Conservation (phyloP, 2,329 filamentous ascomycete genomes). For the Grosmannia huntii region DNA sequence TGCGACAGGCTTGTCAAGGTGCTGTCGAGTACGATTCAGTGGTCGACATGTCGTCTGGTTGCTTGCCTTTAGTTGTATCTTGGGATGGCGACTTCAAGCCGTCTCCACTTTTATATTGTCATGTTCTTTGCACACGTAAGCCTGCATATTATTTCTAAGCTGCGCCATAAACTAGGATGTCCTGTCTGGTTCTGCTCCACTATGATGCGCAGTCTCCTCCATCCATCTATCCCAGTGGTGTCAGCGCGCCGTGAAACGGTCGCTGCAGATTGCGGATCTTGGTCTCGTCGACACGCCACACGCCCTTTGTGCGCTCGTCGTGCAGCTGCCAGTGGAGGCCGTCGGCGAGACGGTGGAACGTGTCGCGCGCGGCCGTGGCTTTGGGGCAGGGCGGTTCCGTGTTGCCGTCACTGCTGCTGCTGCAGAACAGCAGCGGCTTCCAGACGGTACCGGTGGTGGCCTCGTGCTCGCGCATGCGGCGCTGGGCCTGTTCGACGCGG, state of each 20-base stretch:
- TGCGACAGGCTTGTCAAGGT: not conserved
- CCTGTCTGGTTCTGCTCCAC: too few species aligned
- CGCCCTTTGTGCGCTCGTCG: slow-evolving; percentile 24
- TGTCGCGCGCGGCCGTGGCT: slow-evolving; percentile 13
- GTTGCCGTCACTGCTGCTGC: slow-evolving; percentile 7
- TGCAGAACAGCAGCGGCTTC: slow-evolving; percentile 26
- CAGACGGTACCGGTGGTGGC: slow-evolving; percentile 31
- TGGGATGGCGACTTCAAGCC: too few species aligned
- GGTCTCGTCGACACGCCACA: slow-evolving; percentile 22
- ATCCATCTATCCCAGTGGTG: slow-evolving; percentile 14
- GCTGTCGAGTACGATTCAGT: too few species aligned
- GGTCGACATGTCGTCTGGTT: too few species aligned
- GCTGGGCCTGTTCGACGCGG: slow-evolving; percentile 70
- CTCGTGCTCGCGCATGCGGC: slow-evolving; percentile 59
- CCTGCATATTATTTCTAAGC: too few species aligned
- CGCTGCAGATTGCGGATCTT: slow-evolving; percentile 14
- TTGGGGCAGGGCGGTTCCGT: slow-evolving; percentile 3
- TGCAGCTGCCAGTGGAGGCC: slow-evolving; percentile 18
- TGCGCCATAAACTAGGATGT: too few species aligned
- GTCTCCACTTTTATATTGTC: too few species aligned
- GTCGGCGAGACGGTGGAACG: slow-evolving; percentile 20
- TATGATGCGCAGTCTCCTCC: too few species aligned
- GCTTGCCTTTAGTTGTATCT: too few species aligned
- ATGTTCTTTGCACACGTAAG: too few species aligned
- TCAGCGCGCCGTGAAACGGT: slow-evolving; percentile 21